Percentiles rank a stretch among this genome's conserved stretches.
phyloP scores from a whole-genome alignment of 129 eudicot genomes.

The Chrysanthemum makinoi region DNA sequence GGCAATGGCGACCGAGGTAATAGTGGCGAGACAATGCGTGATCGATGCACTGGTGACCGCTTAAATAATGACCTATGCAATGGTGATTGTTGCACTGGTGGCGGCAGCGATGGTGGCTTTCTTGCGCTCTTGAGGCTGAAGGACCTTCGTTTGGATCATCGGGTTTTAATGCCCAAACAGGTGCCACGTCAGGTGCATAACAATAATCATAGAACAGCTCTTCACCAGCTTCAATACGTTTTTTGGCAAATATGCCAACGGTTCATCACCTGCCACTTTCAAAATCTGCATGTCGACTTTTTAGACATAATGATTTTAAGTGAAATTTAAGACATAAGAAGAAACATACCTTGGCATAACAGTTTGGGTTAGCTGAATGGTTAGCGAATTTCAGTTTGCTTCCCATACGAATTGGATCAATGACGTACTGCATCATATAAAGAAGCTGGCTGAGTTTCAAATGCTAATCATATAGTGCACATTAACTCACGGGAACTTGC shows the following conservation, averaged over 20 bases:
- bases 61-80: background rate
- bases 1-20: no score
- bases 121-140: constrained; percentile 54
- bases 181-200: constrained; percentile 58
- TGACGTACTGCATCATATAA: constrained; percentile 56
- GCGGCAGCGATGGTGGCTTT: constrained; percentile 16
- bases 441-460: background rate
- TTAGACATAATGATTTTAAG: background rate
- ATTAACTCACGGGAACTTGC: no score
- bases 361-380: constrained; percentile 80
- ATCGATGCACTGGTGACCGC: no score
- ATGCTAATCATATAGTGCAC: background rate
- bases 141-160: constrained; percentile 43
- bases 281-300: constrained; percentile 46
- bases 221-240: constrained; percentile 57
- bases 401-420: constrained; percentile 81
- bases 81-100: no score
- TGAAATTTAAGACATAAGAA: background rate
- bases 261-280: constrained; percentile 82
- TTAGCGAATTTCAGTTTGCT: constrained; percentile 87
- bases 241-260: constrained; percentile 75
- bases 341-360: constrained; percentile 62
- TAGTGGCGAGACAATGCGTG: no score
- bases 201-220: constrained; percentile 79
- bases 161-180: constrained; percentile 77